Evolutionary conservation across 139 green algal species (phyloP), one percentile per base, ranked within the genome.

Genomic region (Micromonas pusilla): DNA sequence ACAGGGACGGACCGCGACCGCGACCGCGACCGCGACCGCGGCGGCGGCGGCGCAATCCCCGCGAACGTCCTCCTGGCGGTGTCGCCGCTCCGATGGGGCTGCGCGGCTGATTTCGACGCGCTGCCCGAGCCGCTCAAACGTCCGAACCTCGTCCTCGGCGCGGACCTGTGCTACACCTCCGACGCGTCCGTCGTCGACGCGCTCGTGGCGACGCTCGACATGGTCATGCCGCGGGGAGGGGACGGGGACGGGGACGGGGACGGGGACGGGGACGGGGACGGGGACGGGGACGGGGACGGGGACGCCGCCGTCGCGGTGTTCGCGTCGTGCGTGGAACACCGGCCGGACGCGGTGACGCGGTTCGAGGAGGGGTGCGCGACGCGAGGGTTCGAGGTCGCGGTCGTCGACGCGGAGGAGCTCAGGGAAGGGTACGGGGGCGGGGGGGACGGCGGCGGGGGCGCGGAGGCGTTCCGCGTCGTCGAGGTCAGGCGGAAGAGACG

Each of bases 81-180:
- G 68, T 38, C 3, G 5, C 25, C 37, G 2, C n/a, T 72, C 30
- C 26, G 36, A 75, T 39, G 37, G 38, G 68, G 68, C 36, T 2
- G 2, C 21, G 34, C 2, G 53, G 68, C 60, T 6, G 65, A 72
- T 3, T 34, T 62, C 19, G 26, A 75, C 13, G 38, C 2, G 36
- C 20, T 75, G n/a, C 68, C 38, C 19, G 37, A 6, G 3, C 26
- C 68, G 23, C 30, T 62, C 1, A 38, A 36, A 6, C 20, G 20
- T 9, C 37, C 38, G 25, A n/a, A 75, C 30, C 20, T 75, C 3
- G 68, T 75, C 20, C 37, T 75, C 36, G 68, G 68, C 37, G 68
- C 68, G 37, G 68, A 75, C 30, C n/a, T 75, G 37, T 37, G 26
- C 9, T 75, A 75, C 68, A 63, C 68, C 23, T 33, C 36, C 13